Percentiles rank a stretch among this genome's conserved stretches.
Evolutionary conservation across 805 yeast genomes (phyloP).

Genomic region (Metschnikowia gelsemii): DNA sequence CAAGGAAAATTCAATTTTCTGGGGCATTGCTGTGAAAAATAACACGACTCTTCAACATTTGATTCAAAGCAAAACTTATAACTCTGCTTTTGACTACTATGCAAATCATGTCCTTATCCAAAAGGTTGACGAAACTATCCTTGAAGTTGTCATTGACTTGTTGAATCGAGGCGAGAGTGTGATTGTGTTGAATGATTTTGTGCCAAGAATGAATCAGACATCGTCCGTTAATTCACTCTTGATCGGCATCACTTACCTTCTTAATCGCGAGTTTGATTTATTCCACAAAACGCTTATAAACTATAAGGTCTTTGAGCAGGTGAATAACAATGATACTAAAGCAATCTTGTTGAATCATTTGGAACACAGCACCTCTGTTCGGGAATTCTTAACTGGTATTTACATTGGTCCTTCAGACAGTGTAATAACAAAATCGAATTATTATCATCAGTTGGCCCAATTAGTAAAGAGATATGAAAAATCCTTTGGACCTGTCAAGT

Average conservation of each 20-base stretch:
- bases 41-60: conserved; percentile 21
- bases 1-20: conserved; percentile 31
- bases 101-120: conserved; percentile 15
- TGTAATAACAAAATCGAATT: conserved; percentile 23
- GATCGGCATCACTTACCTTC: conserved; percentile 35
- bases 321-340: conserved; percentile 13
- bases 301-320: conserved; percentile 22
- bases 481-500: background rate
- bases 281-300: conserved; percentile 26
- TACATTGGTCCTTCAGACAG: conserved; percentile 18
- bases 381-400: conserved; percentile 24
- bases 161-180: conserved; percentile 16
- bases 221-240: conserved; percentile 29
- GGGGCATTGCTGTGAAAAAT: conserved; percentile 28
- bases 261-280: conserved; percentile 27
- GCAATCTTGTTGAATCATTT: conserved; percentile 19
- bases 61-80: conserved; percentile 21
- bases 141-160: conserved; percentile 17
- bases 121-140: conserved; percentile 9
- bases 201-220: conserved; percentile 20
- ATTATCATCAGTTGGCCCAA: conserved; percentile 32
- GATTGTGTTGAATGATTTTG: conserved; percentile 12
- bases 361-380: conserved; percentile 18
- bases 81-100: conserved; percentile 31
- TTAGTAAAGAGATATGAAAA: conserved; percentile 8